These are phyloP conservation scores for Neoconidiobolus thromboides DNA, from an alignment of 371 early-diverging fungal genomes.

Conservation along the genomic window DNA sequence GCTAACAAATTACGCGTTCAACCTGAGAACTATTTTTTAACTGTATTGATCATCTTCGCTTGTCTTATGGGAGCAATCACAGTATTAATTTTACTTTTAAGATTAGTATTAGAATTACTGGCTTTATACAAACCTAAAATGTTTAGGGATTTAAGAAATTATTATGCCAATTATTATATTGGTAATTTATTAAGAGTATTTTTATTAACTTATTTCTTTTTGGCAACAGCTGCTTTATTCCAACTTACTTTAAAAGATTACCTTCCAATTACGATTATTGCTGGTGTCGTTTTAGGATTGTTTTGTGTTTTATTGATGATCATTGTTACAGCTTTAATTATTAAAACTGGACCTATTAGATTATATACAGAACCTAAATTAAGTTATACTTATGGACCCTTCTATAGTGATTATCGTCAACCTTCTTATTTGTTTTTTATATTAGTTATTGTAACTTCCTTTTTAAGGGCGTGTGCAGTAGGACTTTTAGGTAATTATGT, in stretches of 20 bases:
- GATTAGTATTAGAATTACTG: neutral
- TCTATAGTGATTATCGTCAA: constrained; percentile 15
- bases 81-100: neutral
- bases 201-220: constrained; percentile 12
- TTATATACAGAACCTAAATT: constrained; percentile 13
- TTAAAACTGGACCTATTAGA: constrained; percentile 14
- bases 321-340: neutral
- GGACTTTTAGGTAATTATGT: constrained; percentile 7
- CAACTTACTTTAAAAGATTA: constrained; percentile 14
- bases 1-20: neutral
- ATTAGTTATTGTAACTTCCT: constrained; percentile 11
- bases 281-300: constrained; percentile 9
- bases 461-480: constrained; percentile 13
- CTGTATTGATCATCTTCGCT: constrained; percentile 1
- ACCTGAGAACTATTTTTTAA: constrained; percentile 4
- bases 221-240: constrained; percentile 15
- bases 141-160: constrained; percentile 12
- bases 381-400: constrained; percentile 13
- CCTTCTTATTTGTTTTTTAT: constrained; percentile 16
- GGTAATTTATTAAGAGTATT: constrained; percentile 13
- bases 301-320: constrained; percentile 7
- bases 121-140: neutral
- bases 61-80: neutral
- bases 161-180: constrained; percentile 12
- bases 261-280: constrained; percentile 11